Evolutionary conservation across 2,329 filamentous ascomycete species (phyloP), one percentile per base, ranked within the genome.

Genomic region (Arthroderma uncinatum): DNA sequence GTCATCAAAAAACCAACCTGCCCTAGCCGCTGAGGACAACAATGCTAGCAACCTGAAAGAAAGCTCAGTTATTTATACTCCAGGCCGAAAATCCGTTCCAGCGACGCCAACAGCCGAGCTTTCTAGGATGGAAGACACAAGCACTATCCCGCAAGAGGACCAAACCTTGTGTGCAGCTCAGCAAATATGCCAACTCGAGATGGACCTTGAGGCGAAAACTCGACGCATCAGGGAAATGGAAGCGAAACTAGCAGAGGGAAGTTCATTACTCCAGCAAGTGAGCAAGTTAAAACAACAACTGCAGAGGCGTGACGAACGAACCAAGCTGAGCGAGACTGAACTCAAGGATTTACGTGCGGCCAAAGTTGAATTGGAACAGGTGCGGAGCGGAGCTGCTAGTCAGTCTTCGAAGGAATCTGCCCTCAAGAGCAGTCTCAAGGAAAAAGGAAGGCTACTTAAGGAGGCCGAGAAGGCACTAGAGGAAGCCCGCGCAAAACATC

Each of bases 171-270:
- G 70, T 10, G 69, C 69, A 4, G 66, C 61, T 7, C 70, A 72
- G 39, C 70, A 74, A 59, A 69, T 72, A 55, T 66, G 66, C 8
- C 67, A 72, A 36, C 63, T 74, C n/a, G 69, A 72, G 54, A 57
- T 62, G 7, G 71, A 73, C 54, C 39, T 74, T n/a, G 65, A 71
- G 56, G 64, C 60, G 16, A 71, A 70, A 53, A 62, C 65, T 2
- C 55, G 58, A 9, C 58, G 67, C 10, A 55, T 73, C 16, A 12
- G 16, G 16, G 36, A 39, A n/a, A 25, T 53, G 30, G 50, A 53
- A 39, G 25, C 33, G 16, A 36, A 53, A 25, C 33, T 53, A 14
- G 34, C 50, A 7, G 33, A 37, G 7, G 16, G 21, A 28, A 19
- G n/a, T 25, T 23, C 50, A n/a, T 37, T 39, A 14, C 25, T 14